phyloP scores from a whole-genome alignment of 179 eudicot species.

The Drosera spatulata region DNA sequence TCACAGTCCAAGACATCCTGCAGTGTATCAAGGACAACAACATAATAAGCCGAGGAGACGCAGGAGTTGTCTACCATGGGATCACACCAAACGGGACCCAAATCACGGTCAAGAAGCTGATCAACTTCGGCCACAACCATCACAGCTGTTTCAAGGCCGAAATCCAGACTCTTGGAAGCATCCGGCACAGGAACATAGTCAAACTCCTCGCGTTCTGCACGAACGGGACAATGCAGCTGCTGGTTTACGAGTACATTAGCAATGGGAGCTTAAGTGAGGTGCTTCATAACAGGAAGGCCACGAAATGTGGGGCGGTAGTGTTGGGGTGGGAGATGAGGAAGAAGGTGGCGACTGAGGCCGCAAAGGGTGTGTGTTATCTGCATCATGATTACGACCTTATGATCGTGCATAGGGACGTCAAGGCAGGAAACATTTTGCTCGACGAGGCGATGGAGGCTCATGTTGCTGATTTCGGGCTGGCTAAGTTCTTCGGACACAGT shows the following conservation, averaged over 20 bases:
- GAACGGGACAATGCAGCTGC: conserved; percentile 57
- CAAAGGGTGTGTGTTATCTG: conserved; percentile 79
- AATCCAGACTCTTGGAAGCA: conserved; percentile 76
- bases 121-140: conserved; percentile 53
- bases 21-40: conserved; percentile 90
- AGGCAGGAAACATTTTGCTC: conserved; percentile 74
- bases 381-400: conserved; percentile 89
- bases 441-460: conserved; percentile 79
- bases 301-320: conserved; percentile 39
- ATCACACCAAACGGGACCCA: conserved; percentile 75
- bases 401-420: conserved; percentile 84
- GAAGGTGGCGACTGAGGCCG: conserved; percentile 70
- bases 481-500: conserved; percentile 60
- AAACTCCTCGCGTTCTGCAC: conserved; percentile 73
- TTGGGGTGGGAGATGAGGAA: conserved; percentile 81
- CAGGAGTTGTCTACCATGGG: conserved; percentile 88
- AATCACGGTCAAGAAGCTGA: conserved; percentile 76
- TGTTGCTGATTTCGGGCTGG: conserved; percentile 89
- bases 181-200: conserved; percentile 83
- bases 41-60: conserved; percentile 89
- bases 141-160: conserved; percentile 87
- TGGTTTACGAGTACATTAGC: conserved; percentile 89
- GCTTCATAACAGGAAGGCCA: conserved; percentile 35
- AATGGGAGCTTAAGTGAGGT: conserved; percentile 95
- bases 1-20: conserved; percentile 53